Conservation (phyloP, 2,329 filamentous ascomycete genomes). For the Chrysoporthe cubensis region DNA sequence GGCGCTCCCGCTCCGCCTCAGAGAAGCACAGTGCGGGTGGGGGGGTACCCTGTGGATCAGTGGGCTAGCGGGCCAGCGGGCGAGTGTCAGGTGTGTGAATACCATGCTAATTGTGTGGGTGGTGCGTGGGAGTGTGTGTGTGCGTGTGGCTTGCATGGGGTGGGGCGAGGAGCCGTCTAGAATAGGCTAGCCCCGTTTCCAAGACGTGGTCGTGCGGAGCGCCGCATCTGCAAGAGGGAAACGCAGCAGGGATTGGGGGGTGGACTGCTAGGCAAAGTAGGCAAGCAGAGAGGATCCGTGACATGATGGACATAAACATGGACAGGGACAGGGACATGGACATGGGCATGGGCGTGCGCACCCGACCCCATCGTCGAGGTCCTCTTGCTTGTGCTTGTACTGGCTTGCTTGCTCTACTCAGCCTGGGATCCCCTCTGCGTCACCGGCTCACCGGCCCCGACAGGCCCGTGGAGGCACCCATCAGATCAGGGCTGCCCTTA, state of each 20-base stretch:
- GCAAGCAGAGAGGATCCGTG: background rate
- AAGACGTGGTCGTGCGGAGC: slow-evolving; percentile 7
- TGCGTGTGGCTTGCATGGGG: background rate
- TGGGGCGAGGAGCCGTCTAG: background rate
- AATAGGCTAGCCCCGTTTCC: slow-evolving; percentile 12
- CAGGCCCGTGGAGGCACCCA: background rate
- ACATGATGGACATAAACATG: slow-evolving; percentile 1
- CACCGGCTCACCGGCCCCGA: slow-evolving; percentile 1
- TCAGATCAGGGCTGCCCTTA: background rate
- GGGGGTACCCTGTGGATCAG: background rate
- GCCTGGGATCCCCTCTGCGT: background rate
- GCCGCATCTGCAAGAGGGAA: slow-evolving; percentile 11
- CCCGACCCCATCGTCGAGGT: background rate
- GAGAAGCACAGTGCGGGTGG: slow-evolving; percentile 9
- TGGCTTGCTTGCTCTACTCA: too few species aligned
- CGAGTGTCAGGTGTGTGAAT: slow-evolving; percentile 7
- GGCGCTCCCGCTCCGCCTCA: slow-evolving; percentile 8
- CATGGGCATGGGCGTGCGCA: background rate
- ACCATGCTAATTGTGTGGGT: slow-evolving; percentile 7
- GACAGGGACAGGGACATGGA: background rate
- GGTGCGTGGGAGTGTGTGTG: background rate
- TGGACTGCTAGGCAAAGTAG: background rate
- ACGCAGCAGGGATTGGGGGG: slow-evolving; percentile 8
- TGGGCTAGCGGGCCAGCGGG: background rate
- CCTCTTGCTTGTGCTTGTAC: background rate